Percentiles rank a stretch among this genome's conserved stretches.
Evolutionary conservation across 106 monocot genomes (phyloP).

Genomic region (Apostasia shenzhenica): DNA sequence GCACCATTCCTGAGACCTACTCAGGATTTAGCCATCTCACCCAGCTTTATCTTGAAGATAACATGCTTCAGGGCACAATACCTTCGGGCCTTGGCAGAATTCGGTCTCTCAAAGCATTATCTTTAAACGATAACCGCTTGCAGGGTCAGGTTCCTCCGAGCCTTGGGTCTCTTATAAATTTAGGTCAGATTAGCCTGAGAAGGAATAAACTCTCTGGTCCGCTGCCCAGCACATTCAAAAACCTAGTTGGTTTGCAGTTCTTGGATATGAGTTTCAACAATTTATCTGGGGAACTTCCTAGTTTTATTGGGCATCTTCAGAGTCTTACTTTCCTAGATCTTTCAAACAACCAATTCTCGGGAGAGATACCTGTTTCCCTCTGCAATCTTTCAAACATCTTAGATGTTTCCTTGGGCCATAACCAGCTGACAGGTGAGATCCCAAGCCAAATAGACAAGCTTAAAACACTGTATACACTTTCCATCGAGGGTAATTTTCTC

Average conservation of each 20-base stretch:
- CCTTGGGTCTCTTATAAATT: constrained; percentile 23
- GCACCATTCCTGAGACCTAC: constrained; percentile 45
- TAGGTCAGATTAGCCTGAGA: constrained; percentile 61
- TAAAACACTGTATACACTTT: constrained; percentile 42
- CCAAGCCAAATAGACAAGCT: constrained; percentile 51
- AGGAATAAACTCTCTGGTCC: constrained; percentile 48
- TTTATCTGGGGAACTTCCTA: constrained; percentile 49
- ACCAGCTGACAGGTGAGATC: constrained; percentile 55
- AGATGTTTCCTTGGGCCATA: constrained; percentile 46
- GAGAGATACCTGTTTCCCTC: constrained; percentile 55
- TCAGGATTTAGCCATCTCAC: constrained; percentile 47
- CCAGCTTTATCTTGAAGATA: constrained; percentile 73
- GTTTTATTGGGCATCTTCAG: constrained; percentile 35
- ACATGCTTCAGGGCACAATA: constrained; percentile 37
- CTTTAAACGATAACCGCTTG: constrained; percentile 53
- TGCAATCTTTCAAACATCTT: constrained; percentile 28
- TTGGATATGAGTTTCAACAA: constrained; percentile 61
- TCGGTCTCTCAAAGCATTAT: constrained; percentile 29
- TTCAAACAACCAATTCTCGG: constrained; percentile 59
- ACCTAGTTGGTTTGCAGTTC: constrained; percentile 27
- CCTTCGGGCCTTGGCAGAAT: constrained; percentile 48
- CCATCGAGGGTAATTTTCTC: constrained; percentile 47
- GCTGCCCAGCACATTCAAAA: constrained; percentile 30
- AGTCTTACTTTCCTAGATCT: constrained; percentile 58
- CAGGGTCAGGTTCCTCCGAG: constrained; percentile 45